These are phyloP conservation scores for Paramecium caudatum DNA, from an alignment of 73 alveolate species.

Conservation along the genomic window DNA sequence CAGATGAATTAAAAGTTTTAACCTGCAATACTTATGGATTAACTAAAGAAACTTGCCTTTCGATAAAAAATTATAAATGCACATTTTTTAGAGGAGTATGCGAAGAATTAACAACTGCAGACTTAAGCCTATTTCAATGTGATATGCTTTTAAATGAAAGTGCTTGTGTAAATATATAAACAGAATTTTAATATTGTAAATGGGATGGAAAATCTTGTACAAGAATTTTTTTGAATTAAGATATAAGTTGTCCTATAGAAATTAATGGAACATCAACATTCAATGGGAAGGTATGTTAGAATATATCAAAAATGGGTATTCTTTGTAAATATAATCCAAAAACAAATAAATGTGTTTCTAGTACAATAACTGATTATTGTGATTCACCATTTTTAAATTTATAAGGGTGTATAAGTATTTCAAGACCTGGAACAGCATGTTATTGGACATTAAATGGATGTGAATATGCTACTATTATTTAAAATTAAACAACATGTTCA, in stretches of 20 bases:
- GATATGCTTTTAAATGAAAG: constrained; percentile 2
- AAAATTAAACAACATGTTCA: not conserved
- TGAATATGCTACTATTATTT: not conserved
- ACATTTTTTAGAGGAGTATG: not conserved
- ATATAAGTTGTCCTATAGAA: not conserved
- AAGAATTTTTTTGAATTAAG: not conserved
- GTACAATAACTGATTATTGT: not conserved
- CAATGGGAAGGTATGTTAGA: not conserved
- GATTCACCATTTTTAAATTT: not conserved
- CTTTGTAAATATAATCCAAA: not conserved
- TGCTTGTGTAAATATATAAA: not conserved
- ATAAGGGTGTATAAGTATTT: not conserved
- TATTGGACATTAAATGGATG: constrained; percentile 41
- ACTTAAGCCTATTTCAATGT: not conserved
- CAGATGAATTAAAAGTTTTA: not conserved
- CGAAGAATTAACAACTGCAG: not conserved
- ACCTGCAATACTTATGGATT: not conserved
- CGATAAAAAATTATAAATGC: not conserved
- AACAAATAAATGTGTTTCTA: not conserved
- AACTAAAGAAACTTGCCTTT: not conserved
- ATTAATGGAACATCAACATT: not conserved
- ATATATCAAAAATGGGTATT: not conserved
- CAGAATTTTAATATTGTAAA: not conserved
- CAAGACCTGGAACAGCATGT: not conserved
- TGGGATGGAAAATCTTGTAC: constrained; percentile 21